phyloP scores from a whole-genome alignment of 345 rosid genomes.

The Hibiscus tridactylites region DNA sequence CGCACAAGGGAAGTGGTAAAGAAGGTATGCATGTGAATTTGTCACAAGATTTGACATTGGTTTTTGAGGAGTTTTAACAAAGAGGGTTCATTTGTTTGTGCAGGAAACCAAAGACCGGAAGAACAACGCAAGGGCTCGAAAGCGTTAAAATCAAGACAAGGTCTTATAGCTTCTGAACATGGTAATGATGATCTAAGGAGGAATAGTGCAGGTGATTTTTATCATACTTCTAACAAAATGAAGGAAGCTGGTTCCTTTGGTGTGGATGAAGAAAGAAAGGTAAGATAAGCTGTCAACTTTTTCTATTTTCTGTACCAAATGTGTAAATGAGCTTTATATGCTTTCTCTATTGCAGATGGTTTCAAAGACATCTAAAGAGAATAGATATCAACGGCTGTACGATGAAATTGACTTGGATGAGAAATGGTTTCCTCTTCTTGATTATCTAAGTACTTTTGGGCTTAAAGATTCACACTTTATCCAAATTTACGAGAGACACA shows the following conservation, averaged over 20 bases:
- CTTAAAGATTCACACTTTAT: constrained; percentile 77
- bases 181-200: constrained; percentile 10
- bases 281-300: constrained; percentile 19
- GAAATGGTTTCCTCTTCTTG: constrained; percentile 83
- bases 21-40: constrained; percentile 31
- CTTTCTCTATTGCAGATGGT: constrained; percentile 33
- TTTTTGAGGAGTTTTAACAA: constrained; percentile 8
- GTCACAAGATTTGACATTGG: background rate
- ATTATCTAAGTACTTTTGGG: constrained; percentile 72
- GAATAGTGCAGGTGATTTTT: constrained; percentile 12
- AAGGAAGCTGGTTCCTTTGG: constrained; percentile 29
- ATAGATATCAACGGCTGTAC: constrained; percentile 43
- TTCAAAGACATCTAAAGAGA: constrained; percentile 26
- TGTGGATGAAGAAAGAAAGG: constrained; percentile 40
- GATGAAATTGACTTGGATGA: constrained; percentile 70
- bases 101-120: constrained; percentile 31
- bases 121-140: constrained; percentile 22
- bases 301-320: background rate
- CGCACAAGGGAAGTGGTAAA: constrained; percentile 26
- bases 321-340: background rate
- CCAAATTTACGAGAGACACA: constrained; percentile 85
- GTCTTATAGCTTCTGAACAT: constrained; percentile 16
- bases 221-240: constrained; percentile 14
- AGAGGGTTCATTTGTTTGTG: constrained; percentile 16
- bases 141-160: constrained; percentile 17